Base-by-base conservation (phyloP, 129 eudicot genomes). In the Ambrosia artemisiifolia region DNA sequence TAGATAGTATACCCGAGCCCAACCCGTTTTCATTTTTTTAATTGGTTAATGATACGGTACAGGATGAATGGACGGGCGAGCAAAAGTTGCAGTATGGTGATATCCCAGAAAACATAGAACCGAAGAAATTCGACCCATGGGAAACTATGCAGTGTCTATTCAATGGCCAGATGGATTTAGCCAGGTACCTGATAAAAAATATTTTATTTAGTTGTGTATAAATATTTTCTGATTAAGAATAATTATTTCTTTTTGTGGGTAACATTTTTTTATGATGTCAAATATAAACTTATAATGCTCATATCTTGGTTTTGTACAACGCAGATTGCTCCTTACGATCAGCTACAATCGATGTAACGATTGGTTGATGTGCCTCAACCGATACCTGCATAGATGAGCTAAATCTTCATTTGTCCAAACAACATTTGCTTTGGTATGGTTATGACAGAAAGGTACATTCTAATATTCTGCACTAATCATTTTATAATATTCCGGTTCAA, bases 261-360 rank as follows among this genome's bases (percentile, higher is more conserved):
- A 6, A 68, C 51, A 16, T 70, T 56, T 20, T n/a, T 24, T 56
- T 0, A 24, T 10, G 2, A 56, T 24, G n/a, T 56, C 11, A 56
- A 20, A 24, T 3, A 11, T 7, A 20, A 28, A 40, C 30, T 18
- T 53, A 24, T 13, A 63, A 35, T 18, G 43, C 65, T 14, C 10
- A 43, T 76, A 63, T 50, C 43, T 60, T 54, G 56, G 36, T 66
- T 30, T 76, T 69, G 50, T 79, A 74, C 86, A 63, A 65, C 77
- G 81, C 88, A 95, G 97, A 95, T 95, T 57, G 99, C 99, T 77
- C 99, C 99, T 7, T 95, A 95, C 49, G 99, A 95, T 74, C 99
- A 95, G 78, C 89, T 95, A 70, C 99, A 90, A 74, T 79, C 79
- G 44, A 84, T 95, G 82, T 97, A 95, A 76, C 96, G 99, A 16